Evolutionary conservation across 805 yeast species (phyloP).

Genomic region (Metschnikowia proteae): DNA sequence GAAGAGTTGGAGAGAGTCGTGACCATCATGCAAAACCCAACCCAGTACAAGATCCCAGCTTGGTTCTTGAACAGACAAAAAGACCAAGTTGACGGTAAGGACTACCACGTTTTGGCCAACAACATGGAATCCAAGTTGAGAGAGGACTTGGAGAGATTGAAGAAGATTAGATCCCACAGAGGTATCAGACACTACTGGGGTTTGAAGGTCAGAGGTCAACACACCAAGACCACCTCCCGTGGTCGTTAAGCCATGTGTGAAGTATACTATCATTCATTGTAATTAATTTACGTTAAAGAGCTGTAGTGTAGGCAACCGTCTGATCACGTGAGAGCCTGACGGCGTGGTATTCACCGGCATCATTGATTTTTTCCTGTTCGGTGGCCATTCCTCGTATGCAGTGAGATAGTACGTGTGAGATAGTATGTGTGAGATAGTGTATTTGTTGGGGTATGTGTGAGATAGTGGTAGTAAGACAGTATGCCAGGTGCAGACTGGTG

Average conservation of each 20-base stretch:
- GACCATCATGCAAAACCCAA: slow-evolving; percentile 99
- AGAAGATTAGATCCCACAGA: slow-evolving; percentile 99
- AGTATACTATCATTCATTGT: slow-evolving; percentile 13
- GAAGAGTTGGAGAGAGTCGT: slow-evolving; percentile 99
- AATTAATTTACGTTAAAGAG: slow-evolving; percentile 20
- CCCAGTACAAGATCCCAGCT: slow-evolving; percentile 98
- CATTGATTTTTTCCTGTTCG: too few relatives aligned
- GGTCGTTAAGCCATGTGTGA: slow-evolving; percentile 45
- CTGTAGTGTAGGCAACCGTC: background rate
- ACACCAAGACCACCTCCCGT: slow-evolving; percentile 99
- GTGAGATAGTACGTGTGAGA: too few relatives aligned
- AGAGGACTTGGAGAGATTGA: slow-evolving; percentile 99
- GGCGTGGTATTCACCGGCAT: too few relatives aligned
- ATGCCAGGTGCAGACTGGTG: too few relatives aligned
- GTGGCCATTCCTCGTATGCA: too few relatives aligned
- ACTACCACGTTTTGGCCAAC: slow-evolving; percentile 98
- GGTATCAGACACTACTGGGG: slow-evolving; percentile 99
- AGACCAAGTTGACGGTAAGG: slow-evolving; percentile 98
- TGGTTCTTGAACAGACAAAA: slow-evolving; percentile 98
- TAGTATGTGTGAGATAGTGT: too few relatives aligned
- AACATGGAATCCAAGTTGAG: slow-evolving; percentile 98
- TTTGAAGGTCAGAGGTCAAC: slow-evolving; percentile 99
- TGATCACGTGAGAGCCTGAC: too few relatives aligned
- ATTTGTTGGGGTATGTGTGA: too few relatives aligned
- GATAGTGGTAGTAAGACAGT: too few relatives aligned